Evolutionary conservation across 495 filamentous ascomycete species (phyloP).

Genomic region (Penicilliopsis zonata): DNA sequence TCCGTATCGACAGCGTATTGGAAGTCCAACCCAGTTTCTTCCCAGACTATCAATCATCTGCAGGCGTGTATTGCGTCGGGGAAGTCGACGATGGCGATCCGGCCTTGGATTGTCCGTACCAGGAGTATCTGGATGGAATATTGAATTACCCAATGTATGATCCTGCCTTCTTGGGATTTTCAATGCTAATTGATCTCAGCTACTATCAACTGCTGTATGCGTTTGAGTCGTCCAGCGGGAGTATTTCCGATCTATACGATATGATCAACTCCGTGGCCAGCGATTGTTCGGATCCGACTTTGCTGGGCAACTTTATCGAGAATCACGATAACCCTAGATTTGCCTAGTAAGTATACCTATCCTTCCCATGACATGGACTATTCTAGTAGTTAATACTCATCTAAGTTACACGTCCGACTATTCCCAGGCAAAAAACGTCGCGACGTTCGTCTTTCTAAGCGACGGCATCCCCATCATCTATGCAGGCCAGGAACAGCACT

Average conservation of each 20-base stretch:
- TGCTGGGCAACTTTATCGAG: conserved; percentile 64
- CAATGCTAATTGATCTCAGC: conserved; percentile 5
- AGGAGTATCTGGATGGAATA: conserved; percentile 44
- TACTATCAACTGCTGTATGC: conserved; percentile 48
- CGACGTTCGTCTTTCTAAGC: conserved; percentile 58
- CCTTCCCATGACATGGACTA: not conserved
- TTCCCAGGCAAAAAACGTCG: conserved; percentile 52
- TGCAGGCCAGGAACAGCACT: conserved; percentile 67
- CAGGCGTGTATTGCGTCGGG: conserved; percentile 59
- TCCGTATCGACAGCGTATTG: conserved; percentile 65
- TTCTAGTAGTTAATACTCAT: not conserved
- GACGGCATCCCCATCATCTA: conserved; percentile 60
- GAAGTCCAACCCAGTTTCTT: conserved; percentile 65
- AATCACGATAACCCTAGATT: conserved; percentile 72
- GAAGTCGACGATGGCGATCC: conserved; percentile 57
- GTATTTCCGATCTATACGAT: conserved; percentile 45
- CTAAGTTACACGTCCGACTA: conserved; percentile 35
- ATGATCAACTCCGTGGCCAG: conserved; percentile 44
- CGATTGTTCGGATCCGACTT: conserved; percentile 44
- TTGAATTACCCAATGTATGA: conserved; percentile 49
- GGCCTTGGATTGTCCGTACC: conserved; percentile 51
- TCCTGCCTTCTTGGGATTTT: not conserved
- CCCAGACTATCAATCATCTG: conserved; percentile 46
- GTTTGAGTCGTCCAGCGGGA: conserved; percentile 48
- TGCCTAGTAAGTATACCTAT: conserved; percentile 29